Percentiles rank a stretch among this genome's conserved stretches.
Evolutionary conservation across 2,329 filamentous ascomycete genomes (phyloP).

Genomic region (Neopestalotiopsis sp.): DNA sequence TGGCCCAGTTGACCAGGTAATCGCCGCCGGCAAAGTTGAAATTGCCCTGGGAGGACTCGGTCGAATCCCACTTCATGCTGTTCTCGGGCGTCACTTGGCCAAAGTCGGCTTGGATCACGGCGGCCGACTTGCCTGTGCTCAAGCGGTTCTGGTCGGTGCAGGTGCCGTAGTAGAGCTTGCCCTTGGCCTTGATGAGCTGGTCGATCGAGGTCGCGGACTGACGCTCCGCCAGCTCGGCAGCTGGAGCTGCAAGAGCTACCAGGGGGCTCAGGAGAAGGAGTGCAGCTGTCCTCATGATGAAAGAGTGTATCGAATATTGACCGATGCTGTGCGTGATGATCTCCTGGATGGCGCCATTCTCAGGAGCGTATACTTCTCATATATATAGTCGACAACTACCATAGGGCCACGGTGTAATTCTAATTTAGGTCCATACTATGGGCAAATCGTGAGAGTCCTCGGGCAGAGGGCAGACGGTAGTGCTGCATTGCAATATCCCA

Average conservation of each 20-base stretch:
- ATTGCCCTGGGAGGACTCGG: constrained; percentile 42
- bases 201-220: constrained; percentile 57
- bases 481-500: constrained; percentile 11
- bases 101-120: constrained; percentile 65
- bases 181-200: constrained; percentile 61
- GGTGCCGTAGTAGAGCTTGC: constrained; percentile 70
- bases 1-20: constrained; percentile 64
- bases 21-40: constrained; percentile 66
- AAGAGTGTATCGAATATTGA: not conserved
- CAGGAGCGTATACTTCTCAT: not conserved
- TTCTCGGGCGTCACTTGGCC: constrained; percentile 72
- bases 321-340: not conserved
- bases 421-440: not conserved
- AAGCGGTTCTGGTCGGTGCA: constrained; percentile 61
- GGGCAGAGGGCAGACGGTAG: not conserved
- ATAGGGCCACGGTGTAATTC: not conserved
- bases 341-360: not conserved
- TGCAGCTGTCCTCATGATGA: constrained; percentile 38
- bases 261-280: constrained; percentile 42
- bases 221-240: constrained; percentile 38
- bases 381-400: not conserved
- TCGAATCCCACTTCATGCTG: constrained; percentile 72
- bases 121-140: constrained; percentile 52
- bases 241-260: constrained; percentile 39
- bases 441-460: not conserved